phyloP scores from a whole-genome alignment of 2,329 filamentous ascomycete species.

The Leptodontidium sp. region DNA sequence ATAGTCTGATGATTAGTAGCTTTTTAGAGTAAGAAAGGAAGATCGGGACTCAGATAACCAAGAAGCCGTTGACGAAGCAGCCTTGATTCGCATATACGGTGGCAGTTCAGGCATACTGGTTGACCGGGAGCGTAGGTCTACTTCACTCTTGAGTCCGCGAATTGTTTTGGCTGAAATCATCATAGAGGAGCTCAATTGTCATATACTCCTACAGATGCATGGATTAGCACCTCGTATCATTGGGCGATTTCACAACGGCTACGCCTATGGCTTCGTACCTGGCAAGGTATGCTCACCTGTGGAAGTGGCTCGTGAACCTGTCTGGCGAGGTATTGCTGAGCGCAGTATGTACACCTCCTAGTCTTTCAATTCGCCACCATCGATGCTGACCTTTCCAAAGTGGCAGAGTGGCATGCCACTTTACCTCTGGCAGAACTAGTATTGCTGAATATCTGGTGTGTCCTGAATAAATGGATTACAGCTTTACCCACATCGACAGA shows the following conservation, averaged over 20 bases:
- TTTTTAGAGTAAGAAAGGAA: conserved; percentile 2
- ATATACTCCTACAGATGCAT: background rate
- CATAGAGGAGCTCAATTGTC: conserved; percentile 14
- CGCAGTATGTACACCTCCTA: background rate
- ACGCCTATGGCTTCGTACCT: conserved; percentile 9
- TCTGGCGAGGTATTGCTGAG: conserved; percentile 11
- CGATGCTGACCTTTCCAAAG: background rate
- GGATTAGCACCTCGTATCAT: conserved; percentile 11
- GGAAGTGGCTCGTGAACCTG: conserved; percentile 3
- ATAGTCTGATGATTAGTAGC: background rate
- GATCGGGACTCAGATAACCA: background rate
- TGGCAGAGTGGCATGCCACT: conserved; percentile 13
- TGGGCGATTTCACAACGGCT: conserved; percentile 10
- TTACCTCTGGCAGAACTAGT: background rate
- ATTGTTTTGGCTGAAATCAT: background rate
- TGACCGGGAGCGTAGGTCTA: conserved; percentile 7
- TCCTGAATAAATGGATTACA: conserved; percentile 1
- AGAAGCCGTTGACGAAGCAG: background rate
- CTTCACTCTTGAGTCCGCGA: background rate
- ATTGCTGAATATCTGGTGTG: background rate
- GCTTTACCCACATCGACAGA: conserved; percentile 1
- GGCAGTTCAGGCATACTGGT: conserved; percentile 1
- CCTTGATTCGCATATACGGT: conserved; percentile 9
- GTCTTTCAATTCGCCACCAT: background rate
- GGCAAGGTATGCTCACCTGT: conserved; percentile 15